phyloP scores from a whole-genome alignment of 2,329 filamentous ascomycete genomes.

The Cladophialophora psammophila region DNA sequence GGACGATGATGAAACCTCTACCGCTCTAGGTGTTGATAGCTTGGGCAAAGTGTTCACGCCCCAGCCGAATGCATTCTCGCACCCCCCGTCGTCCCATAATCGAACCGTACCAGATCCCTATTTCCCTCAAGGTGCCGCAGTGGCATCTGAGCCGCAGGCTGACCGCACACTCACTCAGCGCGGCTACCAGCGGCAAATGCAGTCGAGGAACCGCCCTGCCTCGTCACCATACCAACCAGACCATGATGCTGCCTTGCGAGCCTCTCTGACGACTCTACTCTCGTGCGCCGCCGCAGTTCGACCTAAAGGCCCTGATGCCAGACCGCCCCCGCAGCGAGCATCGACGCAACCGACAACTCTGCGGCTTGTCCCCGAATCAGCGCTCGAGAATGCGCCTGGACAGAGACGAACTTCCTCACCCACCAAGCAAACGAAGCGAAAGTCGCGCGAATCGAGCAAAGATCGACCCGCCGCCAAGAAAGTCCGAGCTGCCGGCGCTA shows the following conservation, averaged over 20 bases:
- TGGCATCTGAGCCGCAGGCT: slow-evolving; percentile 18
- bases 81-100: slow-evolving; percentile 70
- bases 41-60: slow-evolving; percentile 72
- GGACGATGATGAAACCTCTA: slow-evolving; percentile 79
- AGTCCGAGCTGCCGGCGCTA: slow-evolving; percentile 46
- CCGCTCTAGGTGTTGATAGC: slow-evolving; percentile 74
- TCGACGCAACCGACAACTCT: slow-evolving; percentile 48
- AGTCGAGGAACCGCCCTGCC: slow-evolving; percentile 51
- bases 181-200: slow-evolving; percentile 38
- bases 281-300: slow-evolving; percentile 94
- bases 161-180: slow-evolving; percentile 39
- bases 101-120: slow-evolving; percentile 58
- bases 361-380: slow-evolving; percentile 66
- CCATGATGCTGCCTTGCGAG: slow-evolving; percentile 89
- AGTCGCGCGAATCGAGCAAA: slow-evolving; percentile 47
- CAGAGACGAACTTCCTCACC: slow-evolving; percentile 38
- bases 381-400: slow-evolving; percentile 47
- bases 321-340: slow-evolving; percentile 33
- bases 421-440: slow-evolving; percentile 38
- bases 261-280: slow-evolving; percentile 91
- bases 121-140: slow-evolving; percentile 44
- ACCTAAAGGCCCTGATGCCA: slow-evolving; percentile 64
- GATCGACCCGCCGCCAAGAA: slow-evolving; percentile 45
- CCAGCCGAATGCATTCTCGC: slow-evolving; percentile 90
- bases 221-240: slow-evolving; percentile 76